Evolutionary conservation across 768 basidiomycete genomes (phyloP).

Genomic region (Termitomyces sp.): DNA sequence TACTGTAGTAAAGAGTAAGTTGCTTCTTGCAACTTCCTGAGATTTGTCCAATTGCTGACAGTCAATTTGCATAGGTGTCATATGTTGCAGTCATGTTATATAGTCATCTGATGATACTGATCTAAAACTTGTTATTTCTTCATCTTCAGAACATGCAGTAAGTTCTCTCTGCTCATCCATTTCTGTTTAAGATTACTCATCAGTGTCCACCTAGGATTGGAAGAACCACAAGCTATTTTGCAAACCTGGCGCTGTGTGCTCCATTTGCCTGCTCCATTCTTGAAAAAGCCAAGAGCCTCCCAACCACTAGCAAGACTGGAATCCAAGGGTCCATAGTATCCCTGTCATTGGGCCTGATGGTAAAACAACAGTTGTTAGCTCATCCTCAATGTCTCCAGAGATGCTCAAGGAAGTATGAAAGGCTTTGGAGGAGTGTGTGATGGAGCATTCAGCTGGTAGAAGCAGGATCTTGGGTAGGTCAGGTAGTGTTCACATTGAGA

Average conservation of each 20-base stretch:
- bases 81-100: neutral
- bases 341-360: conserved; percentile 23
- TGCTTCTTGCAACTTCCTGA: neutral
- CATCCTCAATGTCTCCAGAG: conserved; percentile 24
- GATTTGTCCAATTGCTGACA: neutral
- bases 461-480: neutral
- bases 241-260: conserved; percentile 25
- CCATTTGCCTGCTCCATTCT: conserved; percentile 27
- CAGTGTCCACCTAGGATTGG: conserved; percentile 22
- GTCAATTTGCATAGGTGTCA: conserved; percentile 5
- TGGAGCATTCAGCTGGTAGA: neutral
- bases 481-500: neutral
- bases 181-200: neutral
- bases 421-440: neutral
- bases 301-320: neutral
- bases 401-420: conserved; percentile 24
- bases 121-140: neutral
- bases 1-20: conserved; percentile 29
- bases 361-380: conserved; percentile 18
- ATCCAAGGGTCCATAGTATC: conserved; percentile 18
- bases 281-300: conserved; percentile 15
- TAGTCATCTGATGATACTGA: neutral
- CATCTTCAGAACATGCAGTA: conserved; percentile 10
- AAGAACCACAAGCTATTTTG: conserved; percentile 34
- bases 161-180: neutral